Base-by-base conservation (phyloP, 2,329 filamentous ascomycete genomes). In the Penicillium sclerotiorum region DNA sequence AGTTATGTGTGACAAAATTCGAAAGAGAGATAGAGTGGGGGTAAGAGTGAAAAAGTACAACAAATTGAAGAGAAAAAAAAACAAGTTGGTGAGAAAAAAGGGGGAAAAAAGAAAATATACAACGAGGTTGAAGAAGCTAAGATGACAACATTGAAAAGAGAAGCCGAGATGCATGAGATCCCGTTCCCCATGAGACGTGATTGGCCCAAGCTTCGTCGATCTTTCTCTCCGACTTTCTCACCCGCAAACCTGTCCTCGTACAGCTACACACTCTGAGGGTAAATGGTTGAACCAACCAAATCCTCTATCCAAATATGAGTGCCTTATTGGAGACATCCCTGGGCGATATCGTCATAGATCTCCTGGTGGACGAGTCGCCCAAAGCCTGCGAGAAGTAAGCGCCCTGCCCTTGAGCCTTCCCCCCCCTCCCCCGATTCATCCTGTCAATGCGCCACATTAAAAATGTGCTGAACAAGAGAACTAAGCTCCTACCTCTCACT, bases 301-400 rank as follows among this genome's bases (percentile, higher is more conserved):
- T n/a, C n/a, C n/a, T n/a, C n/a, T n/a, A n/a, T n/a, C n/a, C n/a
- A n/a, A n/a, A n/a, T n/a, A 97, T 97, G 93, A 96, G 90, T 56
- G 93, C 96, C 47, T 81, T 97, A 23, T 80, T 99, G 43, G 93
- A 99, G 75, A 96, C 94, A 27, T 96, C 88, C 50, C 83, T 87
- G 1, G 93, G 93, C 65, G 94, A 99, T 72, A 88, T 99, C 65
- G 93, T 96, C 58, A 91, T 97, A 64, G 93, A 99, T 70, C 81
- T 99, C 20, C 78, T 96, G 53, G 85, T 94, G 44, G 89, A 95
- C 61, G 89, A 93, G 67, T 89, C 90, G 33, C 94, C 93, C 1
- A 93, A 87, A 71, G 86, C 91, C 61, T 97, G 93, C 78, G 89
- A 96, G 76, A 99, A 97, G 90, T 95, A 78, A 79, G 88, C 80